A percentile compares a stretch with the other conserved stretches of the same genome.
Conservation (phyloP, 768 basidiomycete species). For the Rubroboletus pulcherrimus region DNA sequence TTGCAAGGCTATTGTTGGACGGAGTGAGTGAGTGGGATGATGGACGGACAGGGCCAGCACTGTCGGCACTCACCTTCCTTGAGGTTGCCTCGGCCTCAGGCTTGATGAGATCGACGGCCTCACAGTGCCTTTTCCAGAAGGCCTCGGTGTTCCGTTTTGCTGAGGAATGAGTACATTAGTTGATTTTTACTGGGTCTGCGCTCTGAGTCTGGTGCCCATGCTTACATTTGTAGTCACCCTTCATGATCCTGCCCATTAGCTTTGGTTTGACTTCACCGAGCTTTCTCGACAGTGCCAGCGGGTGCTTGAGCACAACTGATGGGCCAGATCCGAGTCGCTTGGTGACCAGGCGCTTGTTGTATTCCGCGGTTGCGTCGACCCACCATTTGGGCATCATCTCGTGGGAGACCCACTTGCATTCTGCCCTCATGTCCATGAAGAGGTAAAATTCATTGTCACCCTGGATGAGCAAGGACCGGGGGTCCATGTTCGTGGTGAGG, state of each 20-base stretch:
- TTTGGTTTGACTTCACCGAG: background rate
- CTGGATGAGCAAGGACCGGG: background rate
- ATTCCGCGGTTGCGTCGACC: background rate
- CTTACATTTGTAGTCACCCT: background rate
- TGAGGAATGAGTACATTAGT: background rate
- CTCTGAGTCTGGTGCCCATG: background rate
- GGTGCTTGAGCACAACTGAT: background rate
- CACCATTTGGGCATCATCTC: background rate
- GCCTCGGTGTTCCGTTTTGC: background rate
- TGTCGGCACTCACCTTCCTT: background rate
- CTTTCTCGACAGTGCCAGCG: background rate
- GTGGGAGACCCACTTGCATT: background rate
- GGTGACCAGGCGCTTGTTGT: background rate
- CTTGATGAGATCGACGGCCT: background rate
- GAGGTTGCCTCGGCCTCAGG: background rate
- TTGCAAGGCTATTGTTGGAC: too few relatives aligned
- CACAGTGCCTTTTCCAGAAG: background rate
- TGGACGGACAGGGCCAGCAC: too few relatives aligned
- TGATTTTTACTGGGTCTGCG: too few relatives aligned
- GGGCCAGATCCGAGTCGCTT: too few relatives aligned
- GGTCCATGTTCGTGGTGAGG: background rate
- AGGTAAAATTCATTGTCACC: background rate
- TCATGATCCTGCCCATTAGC: background rate
- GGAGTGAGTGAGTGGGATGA: too few relatives aligned
- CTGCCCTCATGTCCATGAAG: background rate